Evolutionary conservation across 805 yeast genomes (phyloP).

Genomic region (Nadsonia fulvescens): DNA sequence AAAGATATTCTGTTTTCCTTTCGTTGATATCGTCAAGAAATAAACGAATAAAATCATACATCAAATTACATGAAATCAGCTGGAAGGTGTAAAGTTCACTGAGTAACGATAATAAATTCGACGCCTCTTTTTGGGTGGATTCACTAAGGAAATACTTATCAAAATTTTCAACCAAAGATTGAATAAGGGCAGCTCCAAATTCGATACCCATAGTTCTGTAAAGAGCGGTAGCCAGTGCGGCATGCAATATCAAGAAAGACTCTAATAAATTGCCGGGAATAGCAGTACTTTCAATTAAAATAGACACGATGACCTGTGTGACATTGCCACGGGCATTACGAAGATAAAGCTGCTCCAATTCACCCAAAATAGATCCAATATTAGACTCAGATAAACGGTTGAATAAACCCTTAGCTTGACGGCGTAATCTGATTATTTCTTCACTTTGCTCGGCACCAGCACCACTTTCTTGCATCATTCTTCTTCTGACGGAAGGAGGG

Average conservation of each 20-base stretch:
- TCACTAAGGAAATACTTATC: slow-evolving; percentile 19
- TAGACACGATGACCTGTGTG: slow-evolving; percentile 45
- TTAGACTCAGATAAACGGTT: slow-evolving; percentile 86
- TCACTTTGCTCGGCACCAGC: slow-evolving; percentile 22
- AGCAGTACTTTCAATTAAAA: slow-evolving; percentile 45
- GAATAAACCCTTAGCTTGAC: slow-evolving; percentile 61
- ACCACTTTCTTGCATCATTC: slow-evolving; percentile 18
- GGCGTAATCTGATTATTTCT: slow-evolving; percentile 31
- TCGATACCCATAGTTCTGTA: slow-evolving; percentile 71
- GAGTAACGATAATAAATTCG: slow-evolving; percentile 55
- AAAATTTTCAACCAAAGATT: slow-evolving; percentile 56
- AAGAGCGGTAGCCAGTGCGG: slow-evolving; percentile 57
- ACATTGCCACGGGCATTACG: slow-evolving; percentile 66
- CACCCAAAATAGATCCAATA: slow-evolving; percentile 47
- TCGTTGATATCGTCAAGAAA: slow-evolving; percentile 42
- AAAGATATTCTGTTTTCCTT: slow-evolving; percentile 54
- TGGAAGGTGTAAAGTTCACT: slow-evolving; percentile 66
- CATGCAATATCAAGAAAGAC: slow-evolving; percentile 60
- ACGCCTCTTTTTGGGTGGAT: slow-evolving; percentile 25
- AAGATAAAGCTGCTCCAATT: slow-evolving; percentile 43
- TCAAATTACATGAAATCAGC: slow-evolving; percentile 48
- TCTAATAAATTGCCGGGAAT: slow-evolving; percentile 55
- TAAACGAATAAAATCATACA: slow-evolving; percentile 54
- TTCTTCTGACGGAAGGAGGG: slow-evolving; percentile 72
- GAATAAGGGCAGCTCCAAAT: slow-evolving; percentile 76